Conservation (phyloP, 768 basidiomycete genomes). For the Auricularia cornea region DNA sequence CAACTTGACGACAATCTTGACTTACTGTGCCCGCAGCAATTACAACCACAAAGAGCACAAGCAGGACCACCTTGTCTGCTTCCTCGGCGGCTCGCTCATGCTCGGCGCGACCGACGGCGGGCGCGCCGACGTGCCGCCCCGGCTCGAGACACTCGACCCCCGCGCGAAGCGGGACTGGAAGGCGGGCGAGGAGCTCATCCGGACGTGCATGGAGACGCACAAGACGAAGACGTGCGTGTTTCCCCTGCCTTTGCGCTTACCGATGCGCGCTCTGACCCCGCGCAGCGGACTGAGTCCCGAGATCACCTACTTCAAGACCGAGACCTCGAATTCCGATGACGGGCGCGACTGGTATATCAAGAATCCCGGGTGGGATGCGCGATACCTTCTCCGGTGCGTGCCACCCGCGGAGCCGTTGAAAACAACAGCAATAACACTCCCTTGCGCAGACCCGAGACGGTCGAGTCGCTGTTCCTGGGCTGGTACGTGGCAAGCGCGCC, state of each 20-base stretch:
- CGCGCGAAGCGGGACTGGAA: slow-evolving; percentile 70
- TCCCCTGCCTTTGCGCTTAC: not conserved
- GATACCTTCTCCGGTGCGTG: slow-evolving; percentile 79
- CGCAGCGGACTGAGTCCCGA: slow-evolving; percentile 78
- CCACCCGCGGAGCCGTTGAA: not conserved
- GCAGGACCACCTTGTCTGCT: slow-evolving; percentile 95
- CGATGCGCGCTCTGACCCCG: not conserved
- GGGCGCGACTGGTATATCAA: slow-evolving; percentile 85
- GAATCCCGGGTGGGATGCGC: slow-evolving; percentile 56
- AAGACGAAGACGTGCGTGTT: slow-evolving; percentile 64
- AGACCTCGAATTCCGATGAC: slow-evolving; percentile 26
- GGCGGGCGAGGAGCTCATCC: slow-evolving; percentile 70
- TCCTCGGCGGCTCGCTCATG: slow-evolving; percentile 87
- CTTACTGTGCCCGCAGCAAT: not conserved
- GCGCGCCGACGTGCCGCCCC: slow-evolving; percentile 49
- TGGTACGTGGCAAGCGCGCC: slow-evolving; percentile 23
- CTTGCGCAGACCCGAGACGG: slow-evolving; percentile 72
- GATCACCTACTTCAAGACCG: slow-evolving; percentile 73
- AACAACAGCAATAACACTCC: too few relatives aligned
- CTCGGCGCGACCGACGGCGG: slow-evolving; percentile 76
- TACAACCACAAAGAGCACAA: slow-evolving; percentile 29
- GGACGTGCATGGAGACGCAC: slow-evolving; percentile 83
- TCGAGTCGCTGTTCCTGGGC: slow-evolving; percentile 88
- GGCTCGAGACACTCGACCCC: slow-evolving; percentile 49
- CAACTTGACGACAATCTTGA: slow-evolving; percentile 13